Evolutionary conservation across 1,139 yeast genomes (phyloP).

Genomic region (Candida glucosophila): DNA sequence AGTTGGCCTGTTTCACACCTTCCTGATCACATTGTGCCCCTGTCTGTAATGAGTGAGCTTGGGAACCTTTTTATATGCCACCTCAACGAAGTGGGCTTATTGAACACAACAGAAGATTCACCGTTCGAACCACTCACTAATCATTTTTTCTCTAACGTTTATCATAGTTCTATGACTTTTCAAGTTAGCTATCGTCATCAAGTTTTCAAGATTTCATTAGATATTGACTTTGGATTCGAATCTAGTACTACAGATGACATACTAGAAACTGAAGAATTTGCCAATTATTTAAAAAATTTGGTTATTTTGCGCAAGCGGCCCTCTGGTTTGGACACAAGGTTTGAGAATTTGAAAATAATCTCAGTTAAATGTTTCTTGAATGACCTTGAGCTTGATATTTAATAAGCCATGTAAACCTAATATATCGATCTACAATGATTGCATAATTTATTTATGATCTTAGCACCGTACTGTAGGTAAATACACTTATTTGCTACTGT

Average conservation of each 20-base stretch:
- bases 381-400: conserved; percentile 6
- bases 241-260: conserved; percentile 1
- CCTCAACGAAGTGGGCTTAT: conserved; percentile 3
- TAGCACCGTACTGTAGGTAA: too few relatives aligned
- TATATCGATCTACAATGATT: too few relatives aligned
- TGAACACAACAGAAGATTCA: conserved; percentile 1
- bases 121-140: neutral
- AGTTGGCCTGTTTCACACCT: conserved; percentile 1
- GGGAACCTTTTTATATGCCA: conserved; percentile 4
- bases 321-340: conserved; percentile 1
- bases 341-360: conserved; percentile 1
- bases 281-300: conserved; percentile 4
- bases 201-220: conserved; percentile 3
- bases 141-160: neutral
- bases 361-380: conserved; percentile 5
- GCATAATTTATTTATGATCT: too few relatives aligned
- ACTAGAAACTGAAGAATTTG: conserved; percentile 3
- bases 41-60: conserved; percentile 4
- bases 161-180: conserved; percentile 3
- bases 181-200: conserved; percentile 2
- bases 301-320: conserved; percentile 2
- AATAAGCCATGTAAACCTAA: too few relatives aligned
- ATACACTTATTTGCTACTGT: too few relatives aligned
- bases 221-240: conserved; percentile 1
- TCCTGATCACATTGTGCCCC: conserved; percentile 2